phyloP scores from a whole-genome alignment of 192 early-diverging fungal genomes.

The Coemansia sp. region DNA sequence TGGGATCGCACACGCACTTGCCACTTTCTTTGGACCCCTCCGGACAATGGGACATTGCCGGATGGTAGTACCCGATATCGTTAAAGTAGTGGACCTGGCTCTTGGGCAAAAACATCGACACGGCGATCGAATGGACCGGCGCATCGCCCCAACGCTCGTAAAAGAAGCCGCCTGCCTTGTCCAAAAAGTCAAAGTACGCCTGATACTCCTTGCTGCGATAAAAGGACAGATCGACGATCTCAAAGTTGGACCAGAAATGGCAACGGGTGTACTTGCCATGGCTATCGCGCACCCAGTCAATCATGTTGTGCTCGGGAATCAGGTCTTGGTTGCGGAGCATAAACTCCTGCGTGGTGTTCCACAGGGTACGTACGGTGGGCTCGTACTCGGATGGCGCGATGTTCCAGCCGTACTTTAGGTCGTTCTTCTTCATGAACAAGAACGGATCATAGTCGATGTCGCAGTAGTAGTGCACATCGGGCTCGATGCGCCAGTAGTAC shows the following conservation, averaged over 20 bases:
- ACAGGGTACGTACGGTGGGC: conserved; percentile 56
- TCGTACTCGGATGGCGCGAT: conserved; percentile 57
- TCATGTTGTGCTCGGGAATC: conserved; percentile 48
- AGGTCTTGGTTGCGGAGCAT: conserved; percentile 56
- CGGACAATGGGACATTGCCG: conserved; percentile 37
- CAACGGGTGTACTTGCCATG: conserved; percentile 55
- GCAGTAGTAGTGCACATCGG: conserved; percentile 57
- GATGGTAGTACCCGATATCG: conserved; percentile 66
- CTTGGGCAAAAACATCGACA: conserved; percentile 54
- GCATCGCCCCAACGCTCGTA: conserved; percentile 73
- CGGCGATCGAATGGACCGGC: conserved; percentile 61
- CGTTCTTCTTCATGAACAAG: conserved; percentile 53
- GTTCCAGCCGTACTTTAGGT: conserved; percentile 54
- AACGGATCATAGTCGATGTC: conserved; percentile 59
- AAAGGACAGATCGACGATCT: conserved; percentile 72
- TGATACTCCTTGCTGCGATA: conserved; percentile 62
- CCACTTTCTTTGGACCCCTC: conserved; percentile 44
- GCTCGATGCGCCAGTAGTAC: conserved; percentile 61
- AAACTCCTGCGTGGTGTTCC: conserved; percentile 44
- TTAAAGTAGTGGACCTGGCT: conserved; percentile 68
- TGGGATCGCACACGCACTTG: conserved; percentile 45
- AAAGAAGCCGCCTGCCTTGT: conserved; percentile 75
- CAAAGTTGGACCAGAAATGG: conserved; percentile 84
- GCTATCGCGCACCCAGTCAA: conserved; percentile 51
- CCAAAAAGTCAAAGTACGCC: conserved; percentile 66